phyloP scores from a whole-genome alignment of 352 stramenopile genomes.

The Blastocystis sp. region DNA sequence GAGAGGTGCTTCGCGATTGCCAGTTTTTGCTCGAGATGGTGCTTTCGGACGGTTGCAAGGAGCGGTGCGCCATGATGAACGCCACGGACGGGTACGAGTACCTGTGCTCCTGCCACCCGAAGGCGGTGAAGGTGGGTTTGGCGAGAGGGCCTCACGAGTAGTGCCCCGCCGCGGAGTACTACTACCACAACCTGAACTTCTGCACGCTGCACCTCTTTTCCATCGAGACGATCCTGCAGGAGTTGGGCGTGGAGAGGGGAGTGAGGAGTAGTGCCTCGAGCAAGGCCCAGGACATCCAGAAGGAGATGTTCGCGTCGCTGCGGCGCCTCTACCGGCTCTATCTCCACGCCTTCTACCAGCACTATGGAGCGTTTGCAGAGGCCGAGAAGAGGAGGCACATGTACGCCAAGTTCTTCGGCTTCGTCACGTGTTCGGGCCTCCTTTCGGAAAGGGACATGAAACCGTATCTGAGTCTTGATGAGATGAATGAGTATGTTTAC shows the following conservation, averaged over 20 bases:
- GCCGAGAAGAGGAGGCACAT: slow-evolving; percentile 20
- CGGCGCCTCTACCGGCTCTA: slow-evolving; percentile 51
- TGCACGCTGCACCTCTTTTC: neutral
- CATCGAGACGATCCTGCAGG: neutral
- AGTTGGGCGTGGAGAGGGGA: neutral
- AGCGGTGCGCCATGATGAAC: slow-evolving; percentile 33
- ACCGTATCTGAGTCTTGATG: slow-evolving; percentile 43
- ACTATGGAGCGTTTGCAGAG: slow-evolving; percentile 11
- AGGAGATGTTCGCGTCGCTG: slow-evolving; percentile 27
- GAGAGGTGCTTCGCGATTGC: slow-evolving; percentile 52
- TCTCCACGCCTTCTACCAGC: slow-evolving; percentile 54
- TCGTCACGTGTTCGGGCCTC: slow-evolving; percentile 10
- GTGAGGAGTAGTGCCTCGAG: neutral
- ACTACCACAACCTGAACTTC: slow-evolving; percentile 64
- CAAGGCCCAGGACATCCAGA: neutral
- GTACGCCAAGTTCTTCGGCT: slow-evolving; percentile 48
- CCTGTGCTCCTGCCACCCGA: slow-evolving; percentile 43
- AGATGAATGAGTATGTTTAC: slow-evolving; percentile 11
- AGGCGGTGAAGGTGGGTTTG: neutral
- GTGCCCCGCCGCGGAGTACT: slow-evolving; percentile 47
- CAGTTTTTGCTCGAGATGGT: slow-evolving; percentile 15
- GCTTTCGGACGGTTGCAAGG: neutral
- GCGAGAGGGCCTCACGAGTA: neutral
- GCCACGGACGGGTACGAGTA: slow-evolving; percentile 32
- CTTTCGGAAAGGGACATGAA: slow-evolving; percentile 49